Base-by-base conservation (phyloP, 2,329 filamentous ascomycete genomes). In the Biscogniauxia mediterranea region DNA sequence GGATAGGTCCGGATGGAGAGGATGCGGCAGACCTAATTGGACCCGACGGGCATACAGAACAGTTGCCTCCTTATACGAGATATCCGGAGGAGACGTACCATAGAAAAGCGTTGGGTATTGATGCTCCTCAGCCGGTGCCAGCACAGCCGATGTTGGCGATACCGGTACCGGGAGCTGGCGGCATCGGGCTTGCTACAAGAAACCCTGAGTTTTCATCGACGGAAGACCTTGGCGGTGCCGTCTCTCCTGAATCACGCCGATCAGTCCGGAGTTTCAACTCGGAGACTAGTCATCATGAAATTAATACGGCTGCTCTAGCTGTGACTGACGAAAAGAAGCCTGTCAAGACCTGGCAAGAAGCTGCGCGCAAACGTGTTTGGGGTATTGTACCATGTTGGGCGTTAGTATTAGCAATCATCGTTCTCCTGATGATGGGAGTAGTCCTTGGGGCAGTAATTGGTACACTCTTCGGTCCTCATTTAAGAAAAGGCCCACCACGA, bases 11-110 rank as follows among this genome's bases (percentile, higher is more conserved):
- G 0, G 90, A 93, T 60, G 92, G 92, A 57, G 92, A 97, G 76
- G 93, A 97, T 68, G 80, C 85, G n/a, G 92, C 89, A 54, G 93
- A 93, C 73, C 86, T 97, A 58, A 89, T 97, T 56, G 93, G 93
- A 1, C 91, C 90, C 0, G 87, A 96, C 70, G 93, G 93, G 1
- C 93, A 97, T 72, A 89, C 90, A 1, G 94, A 98, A 75, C 92
- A 96, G 74, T 79, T 97, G 19, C 94, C 94, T 13, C 94, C 94
- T 0, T 98, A 98, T 73, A 91, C 92, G 15, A 84, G 92, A 73
- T 97, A 96, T 75, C 92, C 93, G 2, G 91, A 96, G 57, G 89
- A 92, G 60, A 80, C 80, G 0, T 88, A 77, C 75, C 83, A 72
- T 72, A 84, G 75, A 80, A 92, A 84, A 70, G 75, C 78, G 55